Evolutionary conservation across 2,329 filamentous ascomycete species (phyloP).

Genomic region (Clarireedia sp.): DNA sequence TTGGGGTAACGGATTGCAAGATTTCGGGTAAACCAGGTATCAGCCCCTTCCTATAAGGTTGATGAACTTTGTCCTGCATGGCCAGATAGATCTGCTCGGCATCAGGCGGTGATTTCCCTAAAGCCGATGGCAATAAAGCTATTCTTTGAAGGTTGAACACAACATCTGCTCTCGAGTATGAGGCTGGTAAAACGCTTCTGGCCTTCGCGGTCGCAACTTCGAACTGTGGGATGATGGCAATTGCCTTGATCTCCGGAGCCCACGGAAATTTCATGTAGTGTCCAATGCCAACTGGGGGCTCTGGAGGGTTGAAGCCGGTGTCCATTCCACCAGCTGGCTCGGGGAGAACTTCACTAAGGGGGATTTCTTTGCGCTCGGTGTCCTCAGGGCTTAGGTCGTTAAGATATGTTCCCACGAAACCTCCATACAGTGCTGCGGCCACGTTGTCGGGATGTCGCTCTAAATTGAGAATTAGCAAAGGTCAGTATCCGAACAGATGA

Average conservation of each 20-base stretch:
- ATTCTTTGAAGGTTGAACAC: conserved; percentile 92
- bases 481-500: background rate
- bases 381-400: conserved; percentile 88
- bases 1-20: conserved; percentile 81
- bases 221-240: conserved; percentile 93
- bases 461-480: conserved; percentile 24
- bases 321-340: conserved; percentile 84
- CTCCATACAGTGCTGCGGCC: conserved; percentile 87
- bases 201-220: conserved; percentile 92
- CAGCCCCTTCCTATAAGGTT: conserved; percentile 85
- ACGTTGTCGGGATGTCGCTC: conserved; percentile 91
- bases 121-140: conserved; percentile 79
- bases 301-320: conserved; percentile 76
- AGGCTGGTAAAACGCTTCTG: conserved; percentile 71
- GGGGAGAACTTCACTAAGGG: conserved; percentile 85
- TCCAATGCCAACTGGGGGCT: conserved; percentile 86
- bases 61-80: conserved; percentile 98
- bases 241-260: conserved; percentile 91
- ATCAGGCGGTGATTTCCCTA: conserved; percentile 84
- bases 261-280: conserved; percentile 95
- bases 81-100: conserved; percentile 91
- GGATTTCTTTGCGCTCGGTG: conserved; percentile 84
- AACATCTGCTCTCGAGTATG: conserved; percentile 75
- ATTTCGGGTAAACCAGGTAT: conserved; percentile 91
- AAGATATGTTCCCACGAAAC: conserved; percentile 93